phyloP scores from a whole-genome alignment of 139 green algal genomes.

The Edaphochlamys debaryana region DNA sequence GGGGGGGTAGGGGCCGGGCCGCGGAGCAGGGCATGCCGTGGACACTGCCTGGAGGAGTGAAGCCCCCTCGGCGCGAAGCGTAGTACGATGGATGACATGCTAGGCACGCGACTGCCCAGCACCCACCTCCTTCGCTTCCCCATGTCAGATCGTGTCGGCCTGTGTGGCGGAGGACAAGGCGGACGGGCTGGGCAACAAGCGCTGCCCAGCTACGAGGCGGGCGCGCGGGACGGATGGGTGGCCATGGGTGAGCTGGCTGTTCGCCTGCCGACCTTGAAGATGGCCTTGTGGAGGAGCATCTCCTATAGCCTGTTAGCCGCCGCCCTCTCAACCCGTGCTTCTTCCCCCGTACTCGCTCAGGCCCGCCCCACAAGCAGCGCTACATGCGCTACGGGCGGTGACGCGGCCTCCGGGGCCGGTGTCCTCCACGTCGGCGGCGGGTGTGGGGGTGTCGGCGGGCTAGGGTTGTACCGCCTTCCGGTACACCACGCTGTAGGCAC shows the following conservation, averaged over 20 bases:
- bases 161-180: constrained; percentile 56
- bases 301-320: too few species aligned
- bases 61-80: too few species aligned
- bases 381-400: constrained; percentile 77
- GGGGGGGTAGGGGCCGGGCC: background rate
- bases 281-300: too few species aligned
- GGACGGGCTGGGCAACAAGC: constrained; percentile 55
- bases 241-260: constrained; percentile 58
- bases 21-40: background rate
- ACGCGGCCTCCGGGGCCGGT: too few species aligned
- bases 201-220: constrained; percentile 46
- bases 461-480: too few species aligned
- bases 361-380: constrained; percentile 88
- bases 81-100: background rate
- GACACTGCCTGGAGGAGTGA: too few species aligned
- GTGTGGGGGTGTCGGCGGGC: background rate
- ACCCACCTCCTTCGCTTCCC: too few species aligned
- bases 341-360: background rate
- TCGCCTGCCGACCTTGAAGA: too few species aligned
- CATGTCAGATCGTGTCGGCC: constrained; percentile 37
- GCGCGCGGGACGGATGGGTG: constrained; percentile 64
- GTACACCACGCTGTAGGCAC: too few species aligned
- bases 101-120: too few species aligned
- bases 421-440: background rate
- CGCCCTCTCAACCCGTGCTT: too few species aligned